Evolutionary conservation across 2,329 filamentous ascomycete genomes (phyloP).

Genomic region (Immersiporthe knoxdaviesiana): DNA sequence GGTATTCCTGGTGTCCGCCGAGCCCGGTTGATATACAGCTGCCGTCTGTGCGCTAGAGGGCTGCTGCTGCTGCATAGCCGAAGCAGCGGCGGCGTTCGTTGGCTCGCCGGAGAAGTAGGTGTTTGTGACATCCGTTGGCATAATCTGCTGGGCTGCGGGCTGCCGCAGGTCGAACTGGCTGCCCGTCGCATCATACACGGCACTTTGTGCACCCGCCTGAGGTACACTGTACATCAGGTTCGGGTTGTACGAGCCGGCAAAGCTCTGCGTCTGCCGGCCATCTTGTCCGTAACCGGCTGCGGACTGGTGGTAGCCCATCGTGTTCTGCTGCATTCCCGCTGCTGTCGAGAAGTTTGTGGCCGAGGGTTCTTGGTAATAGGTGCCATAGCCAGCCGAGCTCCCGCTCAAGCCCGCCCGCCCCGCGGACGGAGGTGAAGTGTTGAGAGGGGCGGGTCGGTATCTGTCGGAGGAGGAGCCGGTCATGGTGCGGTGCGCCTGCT

Average conservation of each 20-base stretch:
- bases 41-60: conserved; percentile 54
- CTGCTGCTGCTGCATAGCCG: conserved; percentile 54
- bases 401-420: conserved; percentile 54
- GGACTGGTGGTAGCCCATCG: conserved; percentile 62
- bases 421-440: conserved; percentile 50
- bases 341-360: conserved; percentile 53
- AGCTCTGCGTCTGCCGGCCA: conserved; percentile 58
- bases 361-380: conserved; percentile 61
- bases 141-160: conserved; percentile 76
- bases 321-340: conserved; percentile 58
- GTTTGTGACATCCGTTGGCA: conserved; percentile 66
- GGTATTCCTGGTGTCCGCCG: conserved; percentile 52
- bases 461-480: conserved; percentile 51
- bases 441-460: conserved; percentile 54
- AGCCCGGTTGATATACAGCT: conserved; percentile 69
- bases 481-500: conserved; percentile 50
- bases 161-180: conserved; percentile 77
- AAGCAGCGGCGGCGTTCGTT: conserved; percentile 61
- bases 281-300: conserved; percentile 64
- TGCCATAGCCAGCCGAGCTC: conserved; percentile 59
- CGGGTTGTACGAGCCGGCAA: conserved; percentile 60
- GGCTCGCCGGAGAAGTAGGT: conserved; percentile 76
- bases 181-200: conserved; percentile 72
- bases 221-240: conserved; percentile 81
- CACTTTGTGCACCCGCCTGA: conserved; percentile 61